A percentile compares a stretch with the other conserved stretches of the same genome.
phyloP scores from a whole-genome alignment of 192 early-diverging fungal genomes.

The Entrophospora sp. region DNA sequence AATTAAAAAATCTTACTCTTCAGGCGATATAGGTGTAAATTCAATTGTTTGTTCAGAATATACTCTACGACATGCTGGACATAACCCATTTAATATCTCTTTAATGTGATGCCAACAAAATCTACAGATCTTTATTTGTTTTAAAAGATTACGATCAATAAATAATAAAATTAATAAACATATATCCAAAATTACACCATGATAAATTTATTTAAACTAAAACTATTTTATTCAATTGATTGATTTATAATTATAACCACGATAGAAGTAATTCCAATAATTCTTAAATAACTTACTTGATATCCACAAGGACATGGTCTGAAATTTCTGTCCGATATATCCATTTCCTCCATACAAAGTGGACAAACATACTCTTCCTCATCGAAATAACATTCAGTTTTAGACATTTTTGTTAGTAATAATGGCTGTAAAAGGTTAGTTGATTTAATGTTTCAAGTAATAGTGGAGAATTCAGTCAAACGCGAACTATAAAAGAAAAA shows the following conservation, averaged over 20 bases:
- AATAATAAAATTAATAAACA: background rate
- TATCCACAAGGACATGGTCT: constrained; percentile 98
- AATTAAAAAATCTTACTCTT: constrained; percentile 61
- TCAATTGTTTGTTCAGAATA: constrained; percentile 87
- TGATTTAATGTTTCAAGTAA: background rate
- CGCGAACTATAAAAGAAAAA: too few species aligned
- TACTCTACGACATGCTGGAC: constrained; percentile 87
- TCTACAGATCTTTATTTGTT: constrained; percentile 76
- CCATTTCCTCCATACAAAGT: constrained; percentile 97
- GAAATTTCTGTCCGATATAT: constrained; percentile 92
- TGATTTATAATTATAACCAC: too few species aligned
- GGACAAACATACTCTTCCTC: constrained; percentile 96
- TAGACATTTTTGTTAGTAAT: background rate
- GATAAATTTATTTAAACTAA: too few species aligned
- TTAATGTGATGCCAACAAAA: constrained; percentile 99
- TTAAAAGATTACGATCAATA: background rate
- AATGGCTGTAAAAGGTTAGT: background rate
- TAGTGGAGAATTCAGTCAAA: background rate
- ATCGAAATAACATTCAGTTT: constrained; percentile 35
- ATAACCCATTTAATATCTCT: constrained; percentile 83
- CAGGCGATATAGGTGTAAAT: constrained; percentile 80
- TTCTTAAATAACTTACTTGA: constrained; percentile 57
- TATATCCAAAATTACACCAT: too few species aligned
- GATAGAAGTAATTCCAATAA: background rate
- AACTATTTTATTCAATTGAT: too few species aligned